A percentile compares a stretch with the other conserved stretches of the same genome.
Evolutionary conservation across 805 yeast species (phyloP).

Genomic region (Yarrowia sp.): DNA sequence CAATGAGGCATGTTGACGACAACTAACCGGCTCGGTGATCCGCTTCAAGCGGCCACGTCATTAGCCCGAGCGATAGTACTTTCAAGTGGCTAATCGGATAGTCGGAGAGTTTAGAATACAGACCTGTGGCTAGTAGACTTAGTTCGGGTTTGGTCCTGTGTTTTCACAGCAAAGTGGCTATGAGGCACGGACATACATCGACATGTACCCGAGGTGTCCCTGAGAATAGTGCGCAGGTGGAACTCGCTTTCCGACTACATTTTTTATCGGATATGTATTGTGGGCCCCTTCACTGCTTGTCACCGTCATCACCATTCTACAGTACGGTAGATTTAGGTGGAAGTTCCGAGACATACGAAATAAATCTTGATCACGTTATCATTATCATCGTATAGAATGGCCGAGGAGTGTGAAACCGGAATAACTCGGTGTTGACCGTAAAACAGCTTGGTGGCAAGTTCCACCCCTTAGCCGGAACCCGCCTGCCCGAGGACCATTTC

Average conservation of each 20-base stretch:
- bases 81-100: no score
- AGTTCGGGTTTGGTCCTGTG: no score
- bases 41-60: no score
- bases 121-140: no score
- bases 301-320: no score
- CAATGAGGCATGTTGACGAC: no score
- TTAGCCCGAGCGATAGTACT: no score
- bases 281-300: neutral
- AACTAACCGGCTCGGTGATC: no score
- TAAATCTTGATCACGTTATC: conserved; percentile 21
- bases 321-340: no score
- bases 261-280: neutral
- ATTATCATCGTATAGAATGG: neutral
- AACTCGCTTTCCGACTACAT: no score
- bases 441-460: no score
- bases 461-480: neutral
- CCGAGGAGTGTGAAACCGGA: neutral
- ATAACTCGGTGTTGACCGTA: neutral
- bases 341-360: neutral
- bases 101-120: no score
- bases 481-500: conserved; percentile 9
- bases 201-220: neutral
- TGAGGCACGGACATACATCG: neutral
- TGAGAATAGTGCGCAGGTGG: neutral
- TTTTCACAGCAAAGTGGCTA: neutral